Percentiles rank a stretch among this genome's conserved stretches.
These are phyloP conservation scores for Casaregolazyma suthepensis DNA, from an alignment of 1,139 yeast species.

Conservation along the genomic window DNA sequence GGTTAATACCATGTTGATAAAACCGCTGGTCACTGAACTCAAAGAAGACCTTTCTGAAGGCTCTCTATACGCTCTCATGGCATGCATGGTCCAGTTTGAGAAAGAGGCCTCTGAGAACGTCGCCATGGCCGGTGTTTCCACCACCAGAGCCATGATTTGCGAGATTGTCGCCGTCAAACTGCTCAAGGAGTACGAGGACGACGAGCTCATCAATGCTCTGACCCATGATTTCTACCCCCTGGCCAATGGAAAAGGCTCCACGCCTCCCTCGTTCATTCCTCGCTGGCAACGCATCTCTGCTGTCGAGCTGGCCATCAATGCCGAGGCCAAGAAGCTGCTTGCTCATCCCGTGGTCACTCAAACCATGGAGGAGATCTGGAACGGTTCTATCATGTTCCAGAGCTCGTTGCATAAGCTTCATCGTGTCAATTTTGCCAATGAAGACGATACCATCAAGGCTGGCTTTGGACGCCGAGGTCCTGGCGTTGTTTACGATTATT, in stretches of 20 bases:
- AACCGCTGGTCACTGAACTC: constrained; percentile 40
- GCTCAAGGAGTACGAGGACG: constrained; percentile 45
- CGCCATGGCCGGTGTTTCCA: constrained; percentile 44
- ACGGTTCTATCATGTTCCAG: constrained; percentile 43
- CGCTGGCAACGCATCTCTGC: constrained; percentile 47
- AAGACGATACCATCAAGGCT: constrained; percentile 24
- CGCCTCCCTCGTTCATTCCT: constrained; percentile 29
- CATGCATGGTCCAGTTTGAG: constrained; percentile 37
- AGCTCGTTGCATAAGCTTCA: constrained; percentile 36
- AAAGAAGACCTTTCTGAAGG: constrained; percentile 28
- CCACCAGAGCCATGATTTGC: constrained; percentile 50
- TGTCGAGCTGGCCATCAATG: constrained; percentile 48
- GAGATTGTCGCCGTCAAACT: constrained; percentile 51
- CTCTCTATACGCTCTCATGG: constrained; percentile 33
- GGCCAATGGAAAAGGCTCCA: constrained; percentile 27
- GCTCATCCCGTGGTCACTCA: constrained; percentile 52
- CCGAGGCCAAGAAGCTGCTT: constrained; percentile 49
- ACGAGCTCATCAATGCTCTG: constrained; percentile 39
- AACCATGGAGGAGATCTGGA: constrained; percentile 48
- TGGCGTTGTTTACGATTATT: constrained; percentile 33
- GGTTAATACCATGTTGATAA: constrained; percentile 44
- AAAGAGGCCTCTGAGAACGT: constrained; percentile 47
- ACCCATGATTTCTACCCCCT: constrained; percentile 38
- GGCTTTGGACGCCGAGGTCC: constrained; percentile 34
- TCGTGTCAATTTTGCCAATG: constrained; percentile 26